A percentile compares a stretch with the other conserved stretches of the same genome.
Evolutionary conservation across 768 basidiomycete species (phyloP).

Genomic region (Russula ochroleuca): DNA sequence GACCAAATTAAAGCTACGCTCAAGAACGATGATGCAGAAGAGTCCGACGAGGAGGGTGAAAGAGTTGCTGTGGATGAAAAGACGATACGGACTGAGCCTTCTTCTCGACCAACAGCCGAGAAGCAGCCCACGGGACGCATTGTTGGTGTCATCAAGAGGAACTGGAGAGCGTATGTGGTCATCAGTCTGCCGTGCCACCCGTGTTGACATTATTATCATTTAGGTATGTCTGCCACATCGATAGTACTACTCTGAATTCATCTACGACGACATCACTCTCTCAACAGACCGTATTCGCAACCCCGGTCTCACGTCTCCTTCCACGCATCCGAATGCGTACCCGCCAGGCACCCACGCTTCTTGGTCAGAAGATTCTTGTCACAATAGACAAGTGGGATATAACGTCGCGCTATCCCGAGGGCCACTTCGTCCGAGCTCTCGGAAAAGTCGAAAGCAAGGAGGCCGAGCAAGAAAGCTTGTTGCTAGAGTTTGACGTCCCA

Average conservation of each 20-base stretch:
- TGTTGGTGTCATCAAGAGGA: slow-evolving; percentile 89
- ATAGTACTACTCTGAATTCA: slow-evolving; percentile 80
- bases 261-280: slow-evolving; percentile 73
- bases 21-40: slow-evolving; percentile 83
- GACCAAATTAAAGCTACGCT: slow-evolving; percentile 53
- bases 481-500: slow-evolving; percentile 93
- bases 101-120: slow-evolving; percentile 41
- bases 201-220: slow-evolving; percentile 6
- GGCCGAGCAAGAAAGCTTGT: slow-evolving; percentile 89
- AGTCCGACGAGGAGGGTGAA: slow-evolving; percentile 58
- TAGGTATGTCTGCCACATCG: slow-evolving; percentile 94
- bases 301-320: slow-evolving; percentile 84
- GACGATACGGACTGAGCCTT: slow-evolving; percentile 29
- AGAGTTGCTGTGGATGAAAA: slow-evolving; percentile 35
- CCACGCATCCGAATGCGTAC: slow-evolving; percentile 94
- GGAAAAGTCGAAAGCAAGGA: slow-evolving; percentile 92
- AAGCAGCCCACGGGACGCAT: slow-evolving; percentile 89
- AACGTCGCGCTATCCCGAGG: slow-evolving; percentile 89
- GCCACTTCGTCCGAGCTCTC: slow-evolving; percentile 91
- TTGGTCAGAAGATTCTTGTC: slow-evolving; percentile 94
- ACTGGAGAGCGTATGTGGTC: slow-evolving; percentile 85
- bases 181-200: neutral
- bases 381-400: slow-evolving; percentile 90
- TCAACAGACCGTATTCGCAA: slow-evolving; percentile 90
- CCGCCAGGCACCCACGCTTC: slow-evolving; percentile 82